Conservation (phyloP, 2,329 filamentous ascomycete species). For the Aspergillus hiratsukae region DNA sequence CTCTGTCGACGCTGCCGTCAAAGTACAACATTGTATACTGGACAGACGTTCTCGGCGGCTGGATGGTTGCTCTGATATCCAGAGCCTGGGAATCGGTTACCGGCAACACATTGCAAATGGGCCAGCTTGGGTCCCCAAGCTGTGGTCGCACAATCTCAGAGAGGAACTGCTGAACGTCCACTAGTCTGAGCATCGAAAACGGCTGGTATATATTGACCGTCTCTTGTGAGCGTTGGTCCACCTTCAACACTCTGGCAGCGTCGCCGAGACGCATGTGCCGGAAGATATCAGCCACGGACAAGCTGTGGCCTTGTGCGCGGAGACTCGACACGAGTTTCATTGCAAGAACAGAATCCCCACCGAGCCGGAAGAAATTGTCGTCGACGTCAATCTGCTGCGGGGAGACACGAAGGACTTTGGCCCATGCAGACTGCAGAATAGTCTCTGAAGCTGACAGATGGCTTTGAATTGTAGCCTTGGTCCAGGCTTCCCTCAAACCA, state of each 20-base stretch:
- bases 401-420: constrained; percentile 22
- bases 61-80: constrained; percentile 55
- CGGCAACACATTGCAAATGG: constrained; percentile 54
- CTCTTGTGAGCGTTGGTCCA: constrained; percentile 26
- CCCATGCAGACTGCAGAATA: constrained; percentile 33
- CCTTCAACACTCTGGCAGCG: constrained; percentile 49
- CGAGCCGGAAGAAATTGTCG: constrained; percentile 58
- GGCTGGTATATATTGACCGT: constrained; percentile 34
- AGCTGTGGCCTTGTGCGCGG: constrained; percentile 37
- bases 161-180: constrained; percentile 41
- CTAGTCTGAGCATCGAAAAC: constrained; percentile 47
- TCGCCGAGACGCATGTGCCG: constrained; percentile 44
- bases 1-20: constrained; percentile 44
- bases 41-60: constrained; percentile 56
- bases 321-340: constrained; percentile 52
- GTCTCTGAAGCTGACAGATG: constrained; percentile 32
- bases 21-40: constrained; percentile 63
- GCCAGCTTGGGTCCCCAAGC: constrained; percentile 46
- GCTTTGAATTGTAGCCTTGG: constrained; percentile 22
- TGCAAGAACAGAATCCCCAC: constrained; percentile 57
- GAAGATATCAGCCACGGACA: constrained; percentile 51
- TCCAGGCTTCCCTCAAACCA: constrained; percentile 30
- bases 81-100: constrained; percentile 55
- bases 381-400: constrained; percentile 47
- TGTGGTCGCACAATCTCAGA: constrained; percentile 44